Base-by-base conservation (phyloP, 306 rosid genomes). In the Cercis canadensis region DNA sequence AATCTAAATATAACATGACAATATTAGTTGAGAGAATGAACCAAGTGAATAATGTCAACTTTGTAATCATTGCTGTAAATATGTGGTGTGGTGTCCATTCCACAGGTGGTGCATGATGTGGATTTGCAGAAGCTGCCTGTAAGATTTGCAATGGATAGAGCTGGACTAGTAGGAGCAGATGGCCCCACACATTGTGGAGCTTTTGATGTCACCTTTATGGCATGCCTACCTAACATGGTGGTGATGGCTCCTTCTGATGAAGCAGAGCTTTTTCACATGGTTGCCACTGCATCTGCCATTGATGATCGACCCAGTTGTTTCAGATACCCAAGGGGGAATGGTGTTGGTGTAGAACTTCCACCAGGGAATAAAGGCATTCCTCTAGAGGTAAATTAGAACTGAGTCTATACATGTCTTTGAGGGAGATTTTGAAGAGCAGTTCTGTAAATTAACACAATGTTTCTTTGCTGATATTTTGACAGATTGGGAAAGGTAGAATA, bases 161-260 rank as follows among this genome's bases (percentile, higher is more conserved):
- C 99, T 44, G 97, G 99, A 36, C 85, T 95, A 19, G 99, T 95
- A 21, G 97, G 99, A 59, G 96, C 97, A 12, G 99, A 95, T 73
- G 99, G 99, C 56, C 97, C 99, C 0, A 95, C 99, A 0, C 99
- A 89, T 64, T 72, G 75, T 11, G 97, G 97, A 68, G 72, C 97
- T 54, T 95, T 95, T 64, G 99, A 95, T 62, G 97, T 95, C 57
- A 86, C 99, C 11, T 91, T 83, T 57, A 95, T 95, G 99, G 99
- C 97, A 66, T 95, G 97, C 82, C 96, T 95, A 21, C 97, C 99
- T 56, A 95, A 91, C 87, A 91, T 95, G 99, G 96, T 95, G 81
- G 96, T 95, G 71, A 91, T 91, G 96, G 97, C 99, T 75, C 97
- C 99, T 75, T 85, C 97, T 1, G 99, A 91, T 46, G 96, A 95